These are phyloP conservation scores for Cystofilobasidium capitatum DNA, from an alignment of 768 basidiomycete genomes.

Conservation along the genomic window DNA sequence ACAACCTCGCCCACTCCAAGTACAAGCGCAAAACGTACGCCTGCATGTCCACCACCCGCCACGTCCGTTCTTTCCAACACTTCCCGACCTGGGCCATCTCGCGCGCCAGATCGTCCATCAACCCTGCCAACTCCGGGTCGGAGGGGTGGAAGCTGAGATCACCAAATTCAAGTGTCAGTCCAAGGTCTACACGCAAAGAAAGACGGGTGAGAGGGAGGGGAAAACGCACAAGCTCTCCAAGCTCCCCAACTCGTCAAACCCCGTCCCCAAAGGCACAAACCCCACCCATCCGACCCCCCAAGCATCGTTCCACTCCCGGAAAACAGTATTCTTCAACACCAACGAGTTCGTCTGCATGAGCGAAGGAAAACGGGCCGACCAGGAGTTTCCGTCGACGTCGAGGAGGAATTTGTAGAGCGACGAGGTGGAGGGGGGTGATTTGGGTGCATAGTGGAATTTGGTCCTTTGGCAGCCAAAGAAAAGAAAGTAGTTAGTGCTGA, in stretches of 20 bases:
- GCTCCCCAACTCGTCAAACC: no score
- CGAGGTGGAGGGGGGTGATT: not conserved
- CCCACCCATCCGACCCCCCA: not conserved
- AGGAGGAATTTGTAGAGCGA: not conserved
- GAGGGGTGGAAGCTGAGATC: no score
- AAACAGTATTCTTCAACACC: not conserved
- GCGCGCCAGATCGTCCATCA: not conserved
- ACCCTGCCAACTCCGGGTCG: no score
- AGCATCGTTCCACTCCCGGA: not conserved
- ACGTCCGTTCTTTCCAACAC: not conserved
- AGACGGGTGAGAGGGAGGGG: no score
- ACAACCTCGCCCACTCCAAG: no score
- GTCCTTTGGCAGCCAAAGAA: no score
- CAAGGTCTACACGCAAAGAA: no score
- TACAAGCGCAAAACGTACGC: no score
- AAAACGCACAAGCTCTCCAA: no score
- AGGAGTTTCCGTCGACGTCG: conserved; percentile 5
- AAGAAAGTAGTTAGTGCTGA: no score
- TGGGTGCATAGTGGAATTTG: not conserved
- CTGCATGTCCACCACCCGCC: not conserved
- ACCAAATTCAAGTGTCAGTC: no score
- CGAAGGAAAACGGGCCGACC: not conserved
- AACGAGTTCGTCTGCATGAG: not conserved
- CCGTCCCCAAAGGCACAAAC: not conserved
- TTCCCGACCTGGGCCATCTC: not conserved